Evolutionary conservation across 208 protist species (phyloP).

Genomic region (Phytomonas sp.): DNA sequence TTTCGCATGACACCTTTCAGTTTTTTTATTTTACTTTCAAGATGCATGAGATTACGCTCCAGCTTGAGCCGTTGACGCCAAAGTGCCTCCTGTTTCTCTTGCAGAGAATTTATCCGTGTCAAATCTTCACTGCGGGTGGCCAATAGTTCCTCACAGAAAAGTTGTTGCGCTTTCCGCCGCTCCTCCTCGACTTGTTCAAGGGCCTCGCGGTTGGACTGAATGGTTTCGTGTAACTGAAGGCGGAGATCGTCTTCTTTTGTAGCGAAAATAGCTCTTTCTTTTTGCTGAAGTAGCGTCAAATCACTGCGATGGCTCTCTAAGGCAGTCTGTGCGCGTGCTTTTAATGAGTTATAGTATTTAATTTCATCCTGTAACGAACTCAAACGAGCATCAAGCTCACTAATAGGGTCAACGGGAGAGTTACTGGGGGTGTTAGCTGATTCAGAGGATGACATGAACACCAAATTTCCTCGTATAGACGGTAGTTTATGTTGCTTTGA

Average conservation of each 20-base stretch:
- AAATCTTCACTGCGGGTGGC: constrained; percentile 11
- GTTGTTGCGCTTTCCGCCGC: constrained; percentile 14
- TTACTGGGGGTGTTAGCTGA: not conserved
- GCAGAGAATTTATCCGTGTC: constrained; percentile 12
- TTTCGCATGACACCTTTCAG: constrained; percentile 6
- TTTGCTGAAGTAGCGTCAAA: constrained; percentile 53
- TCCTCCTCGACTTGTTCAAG: constrained; percentile 21
- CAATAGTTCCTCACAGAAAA: constrained; percentile 21
- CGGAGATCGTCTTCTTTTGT: constrained; percentile 52
- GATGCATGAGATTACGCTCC: constrained; percentile 17
- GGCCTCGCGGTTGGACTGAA: constrained; percentile 18
- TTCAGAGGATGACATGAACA: not conserved
- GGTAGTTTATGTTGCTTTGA: not conserved
- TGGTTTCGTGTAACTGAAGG: constrained; percentile 25
- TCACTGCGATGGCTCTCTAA: constrained; percentile 69
- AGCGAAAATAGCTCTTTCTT: constrained; percentile 47
- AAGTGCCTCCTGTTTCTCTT: constrained; percentile 21
- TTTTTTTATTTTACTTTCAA: constrained; percentile 11
- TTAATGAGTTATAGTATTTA: constrained; percentile 35
- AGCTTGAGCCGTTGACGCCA: constrained; percentile 21
- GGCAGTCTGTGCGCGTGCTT: constrained; percentile 23
- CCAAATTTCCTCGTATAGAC: not conserved
- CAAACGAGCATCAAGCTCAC: constrained; percentile 34
- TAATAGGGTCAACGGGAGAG: constrained; percentile 19
- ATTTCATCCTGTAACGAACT: constrained; percentile 42